A percentile compares a stretch with the other conserved stretches of the same genome.
phyloP scores from a whole-genome alignment of 1,139 yeast species.

The Protomyces lactucae-debilis region DNA sequence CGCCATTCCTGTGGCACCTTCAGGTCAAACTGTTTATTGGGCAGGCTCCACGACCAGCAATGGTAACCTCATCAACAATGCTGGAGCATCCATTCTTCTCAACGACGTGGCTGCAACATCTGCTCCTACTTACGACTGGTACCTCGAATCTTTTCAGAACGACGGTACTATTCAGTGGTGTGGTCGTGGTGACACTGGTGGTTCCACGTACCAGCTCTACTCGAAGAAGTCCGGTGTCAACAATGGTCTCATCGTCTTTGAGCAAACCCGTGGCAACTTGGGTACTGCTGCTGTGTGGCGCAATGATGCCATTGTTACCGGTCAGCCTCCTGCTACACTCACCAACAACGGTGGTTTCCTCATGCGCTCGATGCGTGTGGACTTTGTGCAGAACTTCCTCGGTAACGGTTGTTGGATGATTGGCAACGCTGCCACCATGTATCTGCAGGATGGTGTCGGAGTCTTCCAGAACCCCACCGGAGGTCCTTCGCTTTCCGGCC shows the following conservation, averaged over 20 bases:
- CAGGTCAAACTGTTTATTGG: slow-evolving; percentile 1
- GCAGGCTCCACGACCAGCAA: not conserved
- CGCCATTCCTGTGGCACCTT: not conserved
- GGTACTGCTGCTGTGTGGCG: slow-evolving; percentile 11
- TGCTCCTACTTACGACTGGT: slow-evolving; percentile 5
- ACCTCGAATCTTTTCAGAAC: slow-evolving; percentile 6
- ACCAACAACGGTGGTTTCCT: slow-evolving; percentile 16
- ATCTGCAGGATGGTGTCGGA: slow-evolving; percentile 8
- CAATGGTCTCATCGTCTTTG: slow-evolving; percentile 13
- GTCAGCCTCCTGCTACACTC: not conserved
- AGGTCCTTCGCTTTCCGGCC: not conserved
- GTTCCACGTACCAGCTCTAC: not conserved
- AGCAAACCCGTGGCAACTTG: slow-evolving; percentile 3
- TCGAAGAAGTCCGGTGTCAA: slow-evolving; percentile 4
- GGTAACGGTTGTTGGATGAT: slow-evolving; percentile 18
- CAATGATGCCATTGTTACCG: not conserved
- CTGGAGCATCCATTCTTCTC: slow-evolving; percentile 9
- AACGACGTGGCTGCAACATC: not conserved
- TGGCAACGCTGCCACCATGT: slow-evolving; percentile 1
- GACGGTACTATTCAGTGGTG: slow-evolving; percentile 13
- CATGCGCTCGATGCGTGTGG: slow-evolving; percentile 1
- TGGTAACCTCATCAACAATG: slow-evolving; percentile 6
- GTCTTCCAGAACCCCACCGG: slow-evolving; percentile 1
- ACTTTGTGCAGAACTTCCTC: slow-evolving; percentile 9
- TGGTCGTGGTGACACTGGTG: slow-evolving; percentile 10